Conservation (phyloP, 306 rosid species). For the Prosopis cineraria region DNA sequence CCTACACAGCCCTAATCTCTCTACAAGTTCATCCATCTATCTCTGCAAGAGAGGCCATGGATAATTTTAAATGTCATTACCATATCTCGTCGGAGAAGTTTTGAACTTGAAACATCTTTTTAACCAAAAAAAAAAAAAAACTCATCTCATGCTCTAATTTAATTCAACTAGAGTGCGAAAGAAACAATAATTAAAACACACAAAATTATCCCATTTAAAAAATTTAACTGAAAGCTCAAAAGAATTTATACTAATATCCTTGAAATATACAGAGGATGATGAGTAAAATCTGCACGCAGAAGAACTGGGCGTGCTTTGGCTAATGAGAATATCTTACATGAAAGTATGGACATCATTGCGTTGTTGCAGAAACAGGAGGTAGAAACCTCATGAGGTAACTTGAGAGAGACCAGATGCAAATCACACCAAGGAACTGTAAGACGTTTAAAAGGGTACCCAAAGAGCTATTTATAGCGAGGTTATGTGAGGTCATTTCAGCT, state of each 20-base stretch:
- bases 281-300: background rate
- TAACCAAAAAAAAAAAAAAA: background rate
- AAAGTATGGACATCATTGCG: conserved; percentile 42
- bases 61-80: background rate
- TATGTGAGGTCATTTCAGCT: conserved; percentile 89
- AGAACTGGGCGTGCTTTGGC: background rate
- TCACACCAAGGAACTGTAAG: conserved; percentile 87
- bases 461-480: conserved; percentile 90
- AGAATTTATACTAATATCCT: background rate
- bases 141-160: background rate
- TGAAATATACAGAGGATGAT: background rate
- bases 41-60: background rate
- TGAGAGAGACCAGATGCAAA: conserved; percentile 97
- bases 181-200: background rate
- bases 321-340: conserved; percentile 7
- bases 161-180: background rate
- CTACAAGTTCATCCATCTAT: background rate
- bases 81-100: background rate
- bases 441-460: conserved; percentile 84
- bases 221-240: background rate
- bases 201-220: background rate
- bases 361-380: conserved; percentile 50
- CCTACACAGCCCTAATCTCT: background rate
- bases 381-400: conserved; percentile 86
- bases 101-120: too few relatives aligned